Conservation (phyloP, 1,284 basidiomycete genomes). For the Tylopilus sp. region DNA sequence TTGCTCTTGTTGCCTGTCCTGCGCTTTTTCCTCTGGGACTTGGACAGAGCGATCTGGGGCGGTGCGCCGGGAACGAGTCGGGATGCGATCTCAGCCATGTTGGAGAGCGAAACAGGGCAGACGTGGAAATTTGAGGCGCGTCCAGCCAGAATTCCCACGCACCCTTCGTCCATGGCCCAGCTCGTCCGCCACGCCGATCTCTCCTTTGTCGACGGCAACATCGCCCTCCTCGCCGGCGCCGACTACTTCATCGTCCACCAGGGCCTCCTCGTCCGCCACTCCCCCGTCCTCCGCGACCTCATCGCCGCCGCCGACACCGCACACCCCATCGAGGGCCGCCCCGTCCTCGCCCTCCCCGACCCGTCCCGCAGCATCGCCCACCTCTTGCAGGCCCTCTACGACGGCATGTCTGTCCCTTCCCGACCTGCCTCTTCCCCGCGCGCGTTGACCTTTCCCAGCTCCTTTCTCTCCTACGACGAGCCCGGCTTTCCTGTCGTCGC, state of each 20-base stretch:
- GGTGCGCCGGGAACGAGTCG: constrained; percentile 75
- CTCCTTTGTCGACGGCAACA: constrained; percentile 66
- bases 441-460: constrained; percentile 29
- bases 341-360: constrained; percentile 53
- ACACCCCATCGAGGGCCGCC: constrained; percentile 49
- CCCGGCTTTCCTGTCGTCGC: constrained; percentile 52
- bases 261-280: constrained; percentile 64
- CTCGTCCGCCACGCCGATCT: constrained; percentile 50
- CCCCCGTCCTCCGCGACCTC: constrained; percentile 44
- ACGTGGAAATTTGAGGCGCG: constrained; percentile 20
- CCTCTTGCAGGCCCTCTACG: constrained; percentile 61
- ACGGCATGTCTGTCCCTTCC: constrained; percentile 49
- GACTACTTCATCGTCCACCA: constrained; percentile 67
- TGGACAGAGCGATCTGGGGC: constrained; percentile 54
- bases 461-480: constrained; percentile 43
- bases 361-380: constrained; percentile 50
- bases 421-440: background rate
- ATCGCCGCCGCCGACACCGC: constrained; percentile 34
- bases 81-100: constrained; percentile 48
- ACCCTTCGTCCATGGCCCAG: constrained; percentile 12
- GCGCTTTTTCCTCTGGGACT: constrained; percentile 70
- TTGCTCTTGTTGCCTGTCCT: constrained; percentile 49
- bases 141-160: constrained; percentile 23
- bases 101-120: constrained; percentile 1
- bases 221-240: constrained; percentile 54